A percentile compares a stretch with the other conserved stretches of the same genome.
These are phyloP conservation scores for Saccharomycodes ludwigii DNA, from an alignment of 805 yeast species.

Conservation along the genomic window DNA sequence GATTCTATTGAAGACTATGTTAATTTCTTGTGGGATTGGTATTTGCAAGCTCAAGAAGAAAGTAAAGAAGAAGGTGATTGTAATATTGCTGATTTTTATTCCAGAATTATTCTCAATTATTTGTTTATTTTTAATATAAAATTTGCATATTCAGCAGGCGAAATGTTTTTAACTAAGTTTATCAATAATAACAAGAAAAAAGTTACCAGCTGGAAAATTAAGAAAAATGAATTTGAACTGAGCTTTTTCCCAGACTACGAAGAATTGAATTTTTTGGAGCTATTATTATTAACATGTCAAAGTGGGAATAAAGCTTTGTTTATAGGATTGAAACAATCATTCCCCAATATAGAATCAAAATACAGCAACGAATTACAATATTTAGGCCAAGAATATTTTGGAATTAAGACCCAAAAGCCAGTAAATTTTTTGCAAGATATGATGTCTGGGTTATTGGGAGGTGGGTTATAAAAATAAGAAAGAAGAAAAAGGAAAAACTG, in stretches of 20 bases:
- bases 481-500: background rate
- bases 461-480: constrained; percentile 14
- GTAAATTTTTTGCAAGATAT: constrained; percentile 52
- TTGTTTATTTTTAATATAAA: constrained; percentile 54
- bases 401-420: constrained; percentile 39
- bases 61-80: constrained; percentile 14
- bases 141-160: constrained; percentile 35
- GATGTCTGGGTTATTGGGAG: constrained; percentile 60
- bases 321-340: constrained; percentile 38
- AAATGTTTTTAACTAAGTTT: constrained; percentile 26
- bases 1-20: constrained; percentile 39
- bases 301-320: constrained; percentile 41
- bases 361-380: constrained; percentile 33
- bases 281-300: constrained; percentile 49
- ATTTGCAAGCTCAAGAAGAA: constrained; percentile 14
- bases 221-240: constrained; percentile 23
- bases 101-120: constrained; percentile 67
- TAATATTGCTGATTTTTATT: constrained; percentile 23
- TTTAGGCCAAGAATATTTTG: constrained; percentile 53
- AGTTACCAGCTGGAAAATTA: constrained; percentile 15
- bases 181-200: constrained; percentile 12
- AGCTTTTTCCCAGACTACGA: constrained; percentile 30
- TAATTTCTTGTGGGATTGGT: constrained; percentile 36
- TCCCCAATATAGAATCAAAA: constrained; percentile 21
- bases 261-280: constrained; percentile 55